Evolutionary conservation across 2,329 filamentous ascomycete species (phyloP).

Genomic region (Epichloe coenophiala): DNA sequence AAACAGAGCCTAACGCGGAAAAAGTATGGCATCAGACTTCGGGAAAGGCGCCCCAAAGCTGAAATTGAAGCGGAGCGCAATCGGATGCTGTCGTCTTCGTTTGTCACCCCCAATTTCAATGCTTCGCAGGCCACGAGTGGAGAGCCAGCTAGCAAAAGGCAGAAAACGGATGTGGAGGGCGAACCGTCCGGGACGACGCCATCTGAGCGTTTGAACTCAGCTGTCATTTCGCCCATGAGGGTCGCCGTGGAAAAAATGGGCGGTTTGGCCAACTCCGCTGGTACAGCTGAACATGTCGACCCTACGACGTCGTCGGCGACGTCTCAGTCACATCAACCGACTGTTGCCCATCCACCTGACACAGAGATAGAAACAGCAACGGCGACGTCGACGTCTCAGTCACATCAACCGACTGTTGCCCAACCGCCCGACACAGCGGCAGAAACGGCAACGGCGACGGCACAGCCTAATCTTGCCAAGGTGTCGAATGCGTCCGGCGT

Average conservation of each 20-base stretch:
- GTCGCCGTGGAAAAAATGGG: conserved; percentile 21
- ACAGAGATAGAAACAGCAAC: too few species aligned
- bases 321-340: not conserved
- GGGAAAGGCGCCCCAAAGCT: conserved; percentile 31
- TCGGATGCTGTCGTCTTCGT: conserved; percentile 15
- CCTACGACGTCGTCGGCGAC: conserved; percentile 17
- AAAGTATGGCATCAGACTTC: conserved; percentile 42
- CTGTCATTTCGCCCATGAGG: conserved; percentile 8
- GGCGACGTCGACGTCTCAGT: conserved; percentile 4
- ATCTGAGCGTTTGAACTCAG: not conserved
- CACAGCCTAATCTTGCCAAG: conserved; percentile 3
- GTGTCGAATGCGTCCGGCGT: not conserved
- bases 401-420: not conserved
- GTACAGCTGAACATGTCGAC: conserved; percentile 23
- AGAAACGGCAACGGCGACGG: conserved; percentile 3
- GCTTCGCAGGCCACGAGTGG: not conserved
- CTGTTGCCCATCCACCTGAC: conserved; percentile 2
- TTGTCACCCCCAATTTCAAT: not conserved
- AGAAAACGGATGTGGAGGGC: conserved; percentile 8
- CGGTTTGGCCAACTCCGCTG: conserved; percentile 21
- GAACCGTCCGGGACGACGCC: not conserved
- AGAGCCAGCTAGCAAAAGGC: conserved; percentile 11
- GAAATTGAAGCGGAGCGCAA: conserved; percentile 32
- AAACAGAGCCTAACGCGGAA: conserved; percentile 44
- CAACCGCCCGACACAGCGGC: conserved; percentile 1